phyloP scores from a whole-genome alignment of 2,329 filamentous ascomycete species.

The Dactylellina cionopaga region DNA sequence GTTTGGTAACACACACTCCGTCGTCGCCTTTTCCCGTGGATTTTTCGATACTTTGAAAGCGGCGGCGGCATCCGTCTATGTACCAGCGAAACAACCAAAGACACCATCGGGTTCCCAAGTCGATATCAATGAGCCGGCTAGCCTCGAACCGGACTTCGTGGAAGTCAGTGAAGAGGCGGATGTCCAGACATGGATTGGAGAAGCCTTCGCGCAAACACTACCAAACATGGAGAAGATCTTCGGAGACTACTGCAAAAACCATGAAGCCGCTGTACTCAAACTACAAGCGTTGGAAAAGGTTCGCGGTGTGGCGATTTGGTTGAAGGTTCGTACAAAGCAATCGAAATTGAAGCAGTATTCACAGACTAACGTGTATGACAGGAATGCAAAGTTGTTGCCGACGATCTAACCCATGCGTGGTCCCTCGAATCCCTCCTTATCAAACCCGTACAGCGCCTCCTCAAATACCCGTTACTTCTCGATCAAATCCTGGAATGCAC shows the following conservation, averaged over 20 bases:
- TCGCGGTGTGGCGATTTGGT: slow-evolving; percentile 78
- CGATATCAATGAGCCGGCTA: slow-evolving; percentile 60
- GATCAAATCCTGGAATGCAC: slow-evolving; percentile 82
- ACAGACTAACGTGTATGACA: slow-evolving; percentile 32
- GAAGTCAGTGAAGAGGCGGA: slow-evolving; percentile 68
- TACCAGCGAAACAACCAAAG: slow-evolving; percentile 59
- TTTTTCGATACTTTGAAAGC: slow-evolving; percentile 84
- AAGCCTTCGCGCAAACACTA: slow-evolving; percentile 69
- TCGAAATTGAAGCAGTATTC: neutral
- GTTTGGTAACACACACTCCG: slow-evolving; percentile 91
- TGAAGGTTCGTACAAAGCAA: slow-evolving; percentile 65
- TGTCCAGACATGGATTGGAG: slow-evolving; percentile 68
- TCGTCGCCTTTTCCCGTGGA: slow-evolving; percentile 83
- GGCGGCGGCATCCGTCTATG: slow-evolving; percentile 80
- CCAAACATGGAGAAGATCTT: slow-evolving; percentile 72
- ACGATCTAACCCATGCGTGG: slow-evolving; percentile 93
- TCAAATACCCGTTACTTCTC: slow-evolving; percentile 91
- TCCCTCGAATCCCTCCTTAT: slow-evolving; percentile 94
- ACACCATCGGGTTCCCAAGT: slow-evolving; percentile 34
- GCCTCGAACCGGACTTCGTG: slow-evolving; percentile 19
- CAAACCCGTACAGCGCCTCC: slow-evolving; percentile 93
- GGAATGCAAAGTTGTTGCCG: slow-evolving; percentile 90
- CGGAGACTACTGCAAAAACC: slow-evolving; percentile 72
- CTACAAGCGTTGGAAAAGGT: slow-evolving; percentile 67
- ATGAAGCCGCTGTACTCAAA: slow-evolving; percentile 72